Evolutionary conservation across 441 rosid genomes (phyloP), one percentile per base, ranked within the genome.

Genomic region (Theobroma grandiflorum): DNA sequence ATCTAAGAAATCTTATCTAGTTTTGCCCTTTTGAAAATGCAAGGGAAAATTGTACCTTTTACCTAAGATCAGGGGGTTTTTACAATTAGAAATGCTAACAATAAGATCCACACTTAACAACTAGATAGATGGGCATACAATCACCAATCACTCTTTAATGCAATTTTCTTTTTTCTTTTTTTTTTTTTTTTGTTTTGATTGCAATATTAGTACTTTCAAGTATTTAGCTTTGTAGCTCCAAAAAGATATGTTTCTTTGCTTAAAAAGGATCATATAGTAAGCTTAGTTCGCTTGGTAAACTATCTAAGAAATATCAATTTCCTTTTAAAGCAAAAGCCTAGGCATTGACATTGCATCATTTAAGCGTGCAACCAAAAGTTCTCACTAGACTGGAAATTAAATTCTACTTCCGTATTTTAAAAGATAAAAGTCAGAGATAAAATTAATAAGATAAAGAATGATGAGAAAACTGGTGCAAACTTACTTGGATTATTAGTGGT

Each of bases 401-500:
- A 37, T 35, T 53, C 33, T 72, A 50, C 42, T 72, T 2, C 4
- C 50, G 62, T 35, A 35, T 50, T 15, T 70, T 14, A 49, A 31
- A 40, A 22, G 10, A 50, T 71, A 31, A 16, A 33, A 31, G 11
- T 50, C 33, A 22, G 5, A 65, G 59, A 63, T 35, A 40, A 64
- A 70, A 11, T 78, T 26, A 26, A 42, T 16, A 76, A 67, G 20
- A 18, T 22, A 4, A 37, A 59, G 26, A 45, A n/a, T 61, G 50
- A 67, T 16, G 50, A 68, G 58, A 45, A 75, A 72, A 45, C 26
- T 37, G 8, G 33, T 2, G 65, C 52, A 26, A 52, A 89, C 99
- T 86, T 89, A 97, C 99, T 93, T 20, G 99, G 99, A 88, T 97
- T 91, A 66, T 53, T 76, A 7, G 81, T 67, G 0, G 98, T 92